A percentile compares a stretch with the other conserved stretches of the same genome.
phyloP scores from a whole-genome alignment of 2,329 filamentous ascomycete species.

The Cytospora schulzeri region DNA sequence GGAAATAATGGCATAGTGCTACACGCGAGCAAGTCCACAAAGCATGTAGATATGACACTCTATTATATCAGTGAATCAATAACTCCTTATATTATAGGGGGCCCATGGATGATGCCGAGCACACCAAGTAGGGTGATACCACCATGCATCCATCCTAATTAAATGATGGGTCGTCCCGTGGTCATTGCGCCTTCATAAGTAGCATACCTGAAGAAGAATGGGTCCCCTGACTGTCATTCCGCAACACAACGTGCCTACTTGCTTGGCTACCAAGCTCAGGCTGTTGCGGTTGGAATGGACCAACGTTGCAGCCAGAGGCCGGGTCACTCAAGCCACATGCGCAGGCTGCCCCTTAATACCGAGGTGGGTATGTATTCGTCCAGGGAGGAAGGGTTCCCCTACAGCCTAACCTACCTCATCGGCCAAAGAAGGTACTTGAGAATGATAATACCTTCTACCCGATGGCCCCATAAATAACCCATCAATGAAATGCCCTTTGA shows the following conservation, averaged over 20 bases:
- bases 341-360: neutral
- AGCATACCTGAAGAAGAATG: neutral
- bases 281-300: conserved; percentile 5
- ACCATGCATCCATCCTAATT: neutral
- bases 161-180: neutral
- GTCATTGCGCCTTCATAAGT: neutral
- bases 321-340: neutral
- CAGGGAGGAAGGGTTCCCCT: neutral
- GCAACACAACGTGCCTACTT: conserved; percentile 6
- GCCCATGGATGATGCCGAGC: neutral
- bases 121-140: neutral
- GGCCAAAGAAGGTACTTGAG: neutral
- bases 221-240: neutral
- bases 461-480: too few species aligned
- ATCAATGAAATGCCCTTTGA: neutral
- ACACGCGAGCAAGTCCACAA: neutral
- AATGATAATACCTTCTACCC: neutral
- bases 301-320: neutral
- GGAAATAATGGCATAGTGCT: neutral
- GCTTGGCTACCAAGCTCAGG: neutral
- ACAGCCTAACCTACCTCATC: neutral
- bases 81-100: neutral
- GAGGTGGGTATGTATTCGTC: neutral
- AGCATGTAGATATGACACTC: neutral
- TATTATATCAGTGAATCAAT: neutral